Evolutionary conservation across 805 yeast genomes (phyloP), one percentile per base, ranked within the genome.

Genomic region (Suhomyces sp.): DNA sequence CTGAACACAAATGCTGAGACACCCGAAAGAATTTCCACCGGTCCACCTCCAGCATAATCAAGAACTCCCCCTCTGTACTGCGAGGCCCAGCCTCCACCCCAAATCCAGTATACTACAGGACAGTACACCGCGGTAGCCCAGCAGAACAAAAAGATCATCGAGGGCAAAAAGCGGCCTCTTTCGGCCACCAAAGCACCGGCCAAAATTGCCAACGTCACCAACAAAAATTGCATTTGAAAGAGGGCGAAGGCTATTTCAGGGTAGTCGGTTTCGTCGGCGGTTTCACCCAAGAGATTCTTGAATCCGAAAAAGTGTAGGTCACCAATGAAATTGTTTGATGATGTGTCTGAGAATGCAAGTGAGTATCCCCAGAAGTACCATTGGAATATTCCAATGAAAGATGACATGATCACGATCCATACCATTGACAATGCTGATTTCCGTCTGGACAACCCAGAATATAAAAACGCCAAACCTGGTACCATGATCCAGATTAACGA

Each of bases 311-410:
- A 79, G 60, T 85, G 85, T 60, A 93, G 71, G 68, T 93, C 86
- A 5, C 99, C 99, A 60, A 93, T 93, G 68, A 86, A 94, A 44
- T 86, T 84, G 69, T 92, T 91, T 33, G 86, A 74, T 1, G 97
- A 90, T 0, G 88, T 81, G n/a, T 78, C 62, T 0, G 93, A 84
- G 63, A 94, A 91, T 4, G 98, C 96, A 44, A 93, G 72, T 0
- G 97, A 90, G 67, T 90, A 92, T n/a, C 97, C 97, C 97, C 98
- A 94, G 67, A 93, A 90, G 70, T 91, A 93, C 98, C 98, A 93
- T 67, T 91, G 97, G 65, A 91, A 83, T 50, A 83, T 78, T 1
- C 88, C 90, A 6, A 90, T 83, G 57, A 87, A 78, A 5, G 88
- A 84, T 5, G 90, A 81, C 80, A 86, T 81, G 41, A 90, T 67